Evolutionary conservation across 2,329 filamentous ascomycete species (phyloP), one percentile per base, ranked within the genome.

Genomic region (Cercospora sp.): DNA sequence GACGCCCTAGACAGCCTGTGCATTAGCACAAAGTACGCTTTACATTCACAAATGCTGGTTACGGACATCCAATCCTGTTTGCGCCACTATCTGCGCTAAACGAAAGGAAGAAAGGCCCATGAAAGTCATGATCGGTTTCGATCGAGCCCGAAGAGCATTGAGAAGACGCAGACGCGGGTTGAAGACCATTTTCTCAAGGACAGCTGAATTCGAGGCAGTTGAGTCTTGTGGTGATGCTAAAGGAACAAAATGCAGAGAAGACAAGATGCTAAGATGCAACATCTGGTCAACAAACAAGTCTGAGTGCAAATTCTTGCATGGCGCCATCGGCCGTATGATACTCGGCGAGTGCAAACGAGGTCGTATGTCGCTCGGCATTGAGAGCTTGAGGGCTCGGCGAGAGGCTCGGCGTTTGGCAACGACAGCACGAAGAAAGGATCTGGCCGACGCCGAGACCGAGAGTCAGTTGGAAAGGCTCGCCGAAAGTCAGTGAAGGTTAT

Each of bases 11-110:
- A 40, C 30, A n/a, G 23, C 40, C 12, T 16, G 51, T 48, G 13
- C 10, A 31, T 51, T 18, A 48, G 45, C 16, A 31, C 16, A 5
- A 51, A 33, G 23, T 28, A 33, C 26, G 2, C 10, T 26, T 5
- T 63, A 6, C 40, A 20, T 51, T 30, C 12, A 5, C 5, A 30
- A 8, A 61, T 40, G 4, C 4, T 36, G 31, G 23, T 45, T 53
- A 60, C 57, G 18, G 16, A 65, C 57, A 23, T 62, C 89, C 1
- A 89, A 83, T 0, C 88, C 89, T 2, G 84, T 85, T 64, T 87
- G 81, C 1, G 90, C 88, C 59, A 92, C 80, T 18, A 85, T 81
- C 66, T 86, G 84, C 36, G 84, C 84, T 67, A 78, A 75, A 48
- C 84, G 81, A 0, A 84, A 77, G 0, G 82, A 84, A 2, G 82